phyloP scores from a whole-genome alignment of 306 rosid genomes.

The Fragaria ananassa region DNA sequence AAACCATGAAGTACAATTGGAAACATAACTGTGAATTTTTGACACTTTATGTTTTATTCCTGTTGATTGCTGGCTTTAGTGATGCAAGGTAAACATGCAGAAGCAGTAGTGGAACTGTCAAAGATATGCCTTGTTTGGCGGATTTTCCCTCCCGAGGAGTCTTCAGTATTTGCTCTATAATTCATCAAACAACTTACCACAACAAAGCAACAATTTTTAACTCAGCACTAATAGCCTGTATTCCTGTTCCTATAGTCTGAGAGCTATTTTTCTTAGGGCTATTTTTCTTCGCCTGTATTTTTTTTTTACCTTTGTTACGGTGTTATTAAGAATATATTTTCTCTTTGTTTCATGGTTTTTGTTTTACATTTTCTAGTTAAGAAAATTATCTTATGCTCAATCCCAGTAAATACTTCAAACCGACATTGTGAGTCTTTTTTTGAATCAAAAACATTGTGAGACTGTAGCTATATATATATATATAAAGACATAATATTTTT shows the following conservation, averaged over 20 bases:
- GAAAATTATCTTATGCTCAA: not conserved
- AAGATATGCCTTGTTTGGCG: conserved; percentile 66
- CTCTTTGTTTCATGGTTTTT: not conserved
- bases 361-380: not conserved
- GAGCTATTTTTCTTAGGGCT: not conserved
- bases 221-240: not conserved
- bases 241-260: too few species aligned
- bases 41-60: not conserved
- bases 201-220: not conserved
- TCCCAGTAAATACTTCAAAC: not conserved
- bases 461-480: not conserved
- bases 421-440: not conserved
- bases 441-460: too few species aligned
- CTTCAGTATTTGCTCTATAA: conserved; percentile 53
- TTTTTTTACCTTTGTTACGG: not conserved
- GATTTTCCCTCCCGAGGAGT: conserved; percentile 88
- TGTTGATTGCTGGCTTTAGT: conserved; percentile 59
- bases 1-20: too few species aligned
- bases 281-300: not conserved
- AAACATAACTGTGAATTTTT: not conserved
- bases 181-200: not conserved
- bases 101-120: conserved; percentile 67
- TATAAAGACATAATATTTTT: not conserved
- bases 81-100: conserved; percentile 78
- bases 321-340: too few species aligned